A percentile compares a stretch with the other conserved stretches of the same genome.
Conservation (phyloP, 2,329 filamentous ascomycete species). For the Sclerotiophoma versabilis region DNA sequence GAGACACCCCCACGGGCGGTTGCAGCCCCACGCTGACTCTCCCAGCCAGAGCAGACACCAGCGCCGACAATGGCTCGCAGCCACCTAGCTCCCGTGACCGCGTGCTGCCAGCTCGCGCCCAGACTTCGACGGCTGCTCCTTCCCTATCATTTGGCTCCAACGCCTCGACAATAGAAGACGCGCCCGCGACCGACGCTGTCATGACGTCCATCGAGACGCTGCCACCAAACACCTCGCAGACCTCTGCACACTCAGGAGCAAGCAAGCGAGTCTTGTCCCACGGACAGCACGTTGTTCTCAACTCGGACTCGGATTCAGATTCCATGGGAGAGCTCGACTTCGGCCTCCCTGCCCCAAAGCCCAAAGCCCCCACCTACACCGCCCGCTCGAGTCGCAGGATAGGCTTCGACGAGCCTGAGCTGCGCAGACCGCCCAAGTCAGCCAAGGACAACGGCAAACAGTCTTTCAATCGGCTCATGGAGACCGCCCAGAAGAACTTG, state of each 20-base stretch:
- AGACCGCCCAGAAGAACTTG: conserved; percentile 31
- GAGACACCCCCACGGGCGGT: not conserved
- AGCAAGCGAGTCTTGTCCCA: conserved; percentile 63
- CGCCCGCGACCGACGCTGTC: conserved; percentile 8
- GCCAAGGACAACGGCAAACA: conserved; percentile 18
- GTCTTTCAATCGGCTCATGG: conserved; percentile 34
- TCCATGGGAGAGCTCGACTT: conserved; percentile 61
- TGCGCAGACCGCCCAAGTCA: conserved; percentile 33
- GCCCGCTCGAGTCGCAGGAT: conserved; percentile 20
- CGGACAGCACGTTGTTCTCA: conserved; percentile 60
- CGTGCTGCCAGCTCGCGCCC: not conserved
- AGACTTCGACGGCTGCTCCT: not conserved
- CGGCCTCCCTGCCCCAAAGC: conserved; percentile 18
- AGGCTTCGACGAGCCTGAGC: conserved; percentile 23
- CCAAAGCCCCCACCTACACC: conserved; percentile 14
- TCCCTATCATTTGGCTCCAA: not conserved
- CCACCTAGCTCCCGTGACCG: not conserved
- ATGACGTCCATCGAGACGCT: conserved; percentile 7
- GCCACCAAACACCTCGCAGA: conserved; percentile 28
- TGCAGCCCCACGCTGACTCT: conserved; percentile 8
- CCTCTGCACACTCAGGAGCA: conserved; percentile 35
- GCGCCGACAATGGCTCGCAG: not conserved
- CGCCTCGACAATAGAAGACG: conserved; percentile 7
- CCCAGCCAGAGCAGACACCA: conserved; percentile 2
- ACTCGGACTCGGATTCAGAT: conserved; percentile 75